These are phyloP conservation scores for Phialophora chinensis DNA, from an alignment of 2,329 filamentous ascomycete species.

Conservation along the genomic window DNA sequence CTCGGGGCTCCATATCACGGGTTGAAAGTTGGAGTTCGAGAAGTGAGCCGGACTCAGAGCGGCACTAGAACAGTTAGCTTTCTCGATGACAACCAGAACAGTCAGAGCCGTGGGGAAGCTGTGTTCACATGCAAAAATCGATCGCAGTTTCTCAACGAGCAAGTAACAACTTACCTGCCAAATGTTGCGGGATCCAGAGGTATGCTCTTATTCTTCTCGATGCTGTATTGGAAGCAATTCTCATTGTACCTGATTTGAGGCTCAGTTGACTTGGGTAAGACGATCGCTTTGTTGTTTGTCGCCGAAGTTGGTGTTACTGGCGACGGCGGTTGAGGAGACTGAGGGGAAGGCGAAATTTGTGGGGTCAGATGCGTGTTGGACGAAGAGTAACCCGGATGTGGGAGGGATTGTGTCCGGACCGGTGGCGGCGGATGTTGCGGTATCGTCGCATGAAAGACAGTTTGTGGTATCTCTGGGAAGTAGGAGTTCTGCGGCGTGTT, in stretches of 20 bases:
- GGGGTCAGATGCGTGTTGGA: slow-evolving; percentile 22
- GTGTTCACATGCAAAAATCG: background rate
- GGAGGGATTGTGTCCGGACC: slow-evolving; percentile 23
- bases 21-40: slow-evolving; percentile 54
- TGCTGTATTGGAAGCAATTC: slow-evolving; percentile 26
- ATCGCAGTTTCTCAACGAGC: background rate
- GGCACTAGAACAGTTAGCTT: slow-evolving; percentile 42
- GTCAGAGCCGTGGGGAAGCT: background rate
- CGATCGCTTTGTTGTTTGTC: background rate
- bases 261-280: slow-evolving; percentile 17
- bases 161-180: slow-evolving; percentile 25
- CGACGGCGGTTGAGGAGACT: slow-evolving; percentile 26
- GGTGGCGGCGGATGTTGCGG: slow-evolving; percentile 12
- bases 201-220: slow-evolving; percentile 27
- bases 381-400: slow-evolving; percentile 20
- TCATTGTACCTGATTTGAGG: slow-evolving; percentile 31
- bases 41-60: slow-evolving; percentile 55
- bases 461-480: slow-evolving; percentile 17
- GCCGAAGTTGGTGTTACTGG: slow-evolving; percentile 20
- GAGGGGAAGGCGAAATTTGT: slow-evolving; percentile 22
- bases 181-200: slow-evolving; percentile 31
- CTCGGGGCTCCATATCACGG: slow-evolving; percentile 52
- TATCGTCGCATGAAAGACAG: slow-evolving; percentile 4
- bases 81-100: background rate
- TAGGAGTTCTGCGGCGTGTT: slow-evolving; percentile 19